Base-by-base conservation (phyloP, 2,329 filamentous ascomycete species). In the Fragosphaeria purpurea region DNA sequence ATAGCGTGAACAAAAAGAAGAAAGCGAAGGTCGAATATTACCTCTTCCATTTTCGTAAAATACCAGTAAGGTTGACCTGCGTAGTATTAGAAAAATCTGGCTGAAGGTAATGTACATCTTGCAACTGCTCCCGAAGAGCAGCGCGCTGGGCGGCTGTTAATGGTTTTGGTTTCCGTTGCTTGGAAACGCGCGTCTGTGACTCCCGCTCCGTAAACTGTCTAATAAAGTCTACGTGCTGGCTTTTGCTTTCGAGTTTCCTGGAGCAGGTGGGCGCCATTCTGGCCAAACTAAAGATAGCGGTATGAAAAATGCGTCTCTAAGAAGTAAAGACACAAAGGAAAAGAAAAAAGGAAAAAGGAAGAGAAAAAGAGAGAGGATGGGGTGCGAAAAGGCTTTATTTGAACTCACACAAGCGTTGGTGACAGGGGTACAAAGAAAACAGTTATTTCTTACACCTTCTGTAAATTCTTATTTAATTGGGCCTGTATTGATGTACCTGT, bases 41-140 rank as follows among this genome's bases (percentile, higher is more conserved):
- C 53, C 51, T 54, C 35, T 58, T 59, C 49, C 38, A 59, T 55
- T 57, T 60, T 44, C 52, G 52, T 47, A 60, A 48, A 33, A 58
- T 52, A 33, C 54, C 45, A 34, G 48, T 42, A 51, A 60, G 51
- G 41, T 60, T 60, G 22, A 56, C 53, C 49, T 60, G 58, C 5
- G 57, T 59, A 35, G 45, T 41, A 34, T 58, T 50, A 44, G 55
- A 46, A 50, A 54, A 59, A 31, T 50, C 53, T 44, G 51, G 56
- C 42, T 44, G 49, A 40, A 59, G 50, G 45, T 58, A 59, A 30
- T 56, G 46, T 48, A 50, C 47, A n/a, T 44, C 47, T 39, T 56
- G 42, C 11, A 59, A 50, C 52, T 59, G 33, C 44, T 56, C 47
- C 47, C 53, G 53, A 44, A 59, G 55, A 33, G 53, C 53, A 38